phyloP scores from a whole-genome alignment of 352 stramenopile genomes.

The Phytopythium litorale region DNA sequence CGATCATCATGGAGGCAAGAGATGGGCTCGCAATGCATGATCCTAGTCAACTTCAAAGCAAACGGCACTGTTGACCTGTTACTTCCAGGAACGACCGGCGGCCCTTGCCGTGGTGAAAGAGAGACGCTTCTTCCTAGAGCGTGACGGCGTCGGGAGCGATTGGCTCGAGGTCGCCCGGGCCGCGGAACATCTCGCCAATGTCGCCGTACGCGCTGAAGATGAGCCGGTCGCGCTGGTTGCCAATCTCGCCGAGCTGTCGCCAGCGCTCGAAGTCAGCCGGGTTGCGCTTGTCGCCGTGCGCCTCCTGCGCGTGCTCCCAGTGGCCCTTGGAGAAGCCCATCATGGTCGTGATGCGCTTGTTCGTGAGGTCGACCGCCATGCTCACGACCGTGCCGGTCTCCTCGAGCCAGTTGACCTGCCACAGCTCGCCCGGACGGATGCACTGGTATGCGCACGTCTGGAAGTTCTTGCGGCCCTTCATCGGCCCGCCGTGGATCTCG shows the following conservation, averaged over 20 bases:
- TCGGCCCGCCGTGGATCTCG: constrained; percentile 26
- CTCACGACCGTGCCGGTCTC: constrained; percentile 22
- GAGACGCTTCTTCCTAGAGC: background rate
- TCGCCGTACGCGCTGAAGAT: constrained; percentile 20
- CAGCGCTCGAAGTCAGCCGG: constrained; percentile 18
- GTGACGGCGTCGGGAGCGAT: constrained; percentile 15
- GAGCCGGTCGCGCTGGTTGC: constrained; percentile 19
- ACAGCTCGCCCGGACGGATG: constrained; percentile 21
- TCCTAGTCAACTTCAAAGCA: too few relatives aligned
- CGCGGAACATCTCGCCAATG: constrained; percentile 16
- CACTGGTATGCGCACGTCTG: constrained; percentile 23
- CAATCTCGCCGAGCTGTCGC: constrained; percentile 17
- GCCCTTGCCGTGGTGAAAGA: too few relatives aligned
- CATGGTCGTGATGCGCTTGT: constrained; percentile 25
- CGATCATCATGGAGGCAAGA: too few relatives aligned
- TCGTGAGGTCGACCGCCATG: constrained; percentile 17
- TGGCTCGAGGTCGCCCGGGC: constrained; percentile 14
- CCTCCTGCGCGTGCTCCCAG: constrained; percentile 19
- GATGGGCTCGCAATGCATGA: too few relatives aligned
- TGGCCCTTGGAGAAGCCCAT: constrained; percentile 23
- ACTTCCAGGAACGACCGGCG: too few relatives aligned
- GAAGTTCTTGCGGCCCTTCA: constrained; percentile 22
- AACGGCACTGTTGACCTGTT: too few relatives aligned
- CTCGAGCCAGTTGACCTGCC: constrained; percentile 26
- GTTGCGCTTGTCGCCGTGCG: constrained; percentile 27